Evolutionary conservation across 2,329 filamentous ascomycete genomes (phyloP), one percentile per base, ranked within the genome.

Genomic region (Diplodia sapinea): DNA sequence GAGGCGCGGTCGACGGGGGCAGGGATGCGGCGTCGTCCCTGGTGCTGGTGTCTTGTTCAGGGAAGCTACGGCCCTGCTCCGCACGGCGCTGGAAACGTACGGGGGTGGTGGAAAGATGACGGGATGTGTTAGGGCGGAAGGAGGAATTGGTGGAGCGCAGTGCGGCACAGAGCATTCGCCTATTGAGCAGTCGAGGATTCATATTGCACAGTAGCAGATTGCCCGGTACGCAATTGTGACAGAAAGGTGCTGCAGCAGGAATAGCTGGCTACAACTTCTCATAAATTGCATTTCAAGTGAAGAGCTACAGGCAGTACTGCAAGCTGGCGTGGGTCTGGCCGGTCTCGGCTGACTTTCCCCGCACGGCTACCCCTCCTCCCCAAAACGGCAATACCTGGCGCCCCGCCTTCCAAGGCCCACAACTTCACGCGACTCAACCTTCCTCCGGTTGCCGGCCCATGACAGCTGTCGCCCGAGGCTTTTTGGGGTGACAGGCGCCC

Each of bases 311-410:
- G 36, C 36, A 26, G 8, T 9, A 9, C 6, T 7, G 6, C 31
- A 36, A 36, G 33, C 11, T 65, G 62, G 55, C 62, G 51, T 47
- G 56, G 36, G 55, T 29, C 36, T 31, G 40, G 55, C 36, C 54
- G 13, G 20, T n/a, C n/a, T 66, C 63, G 63, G 50, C 29, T 23
- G 38, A 66, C 63, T 17, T 66, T 49, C 63, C 33, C 63, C 63
- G 15, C 23, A 13, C 50, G 6, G 4, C 50, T 26, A 54, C 62
- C 63, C 63, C 52, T 66, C 63, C 31, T 50, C 36, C 63, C 63
- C 13, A 36, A 50, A 33, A 15, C 52, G 63, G 63, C 13, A 66
- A 66, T 31, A 5, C 26, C 26, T 55, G 17, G 62, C 62, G 62
- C 62, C 29, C 17, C 11, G 20, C 12, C 33, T 36, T 36, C 33